Evolutionary conservation across 495 filamentous ascomycete species (phyloP).

Genomic region (Penicillium tannophilum): DNA sequence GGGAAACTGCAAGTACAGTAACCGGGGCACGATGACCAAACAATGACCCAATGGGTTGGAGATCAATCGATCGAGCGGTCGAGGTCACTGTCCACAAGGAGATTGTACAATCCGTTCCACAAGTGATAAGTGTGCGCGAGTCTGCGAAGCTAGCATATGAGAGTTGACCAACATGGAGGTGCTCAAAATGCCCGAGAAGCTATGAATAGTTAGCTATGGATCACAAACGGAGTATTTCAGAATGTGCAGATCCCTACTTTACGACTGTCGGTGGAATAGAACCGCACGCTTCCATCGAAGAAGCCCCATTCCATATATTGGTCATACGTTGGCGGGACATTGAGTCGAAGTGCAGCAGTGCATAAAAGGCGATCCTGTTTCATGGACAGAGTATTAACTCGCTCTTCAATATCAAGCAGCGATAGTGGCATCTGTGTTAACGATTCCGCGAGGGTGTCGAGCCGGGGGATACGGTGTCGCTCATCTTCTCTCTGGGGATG

Average conservation of each 20-base stretch:
- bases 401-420: constrained; percentile 76
- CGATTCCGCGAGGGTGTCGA: constrained; percentile 78
- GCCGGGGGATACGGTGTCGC: constrained; percentile 57
- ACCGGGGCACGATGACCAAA: constrained; percentile 89
- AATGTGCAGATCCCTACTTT: constrained; percentile 45
- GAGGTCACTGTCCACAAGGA: constrained; percentile 74
- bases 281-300: constrained; percentile 87
- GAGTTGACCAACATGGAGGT: constrained; percentile 86
- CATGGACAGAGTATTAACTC: constrained; percentile 78
- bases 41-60: constrained; percentile 76
- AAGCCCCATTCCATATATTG: constrained; percentile 97
- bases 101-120: constrained; percentile 87
- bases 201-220: constrained; percentile 25
- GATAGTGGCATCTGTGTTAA: constrained; percentile 81
- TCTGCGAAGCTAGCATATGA: constrained; percentile 83
- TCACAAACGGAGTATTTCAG: not conserved
- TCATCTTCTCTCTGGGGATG: constrained; percentile 74
- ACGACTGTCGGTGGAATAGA: constrained; percentile 77
- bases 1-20: constrained; percentile 76
- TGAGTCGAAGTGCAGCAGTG: constrained; percentile 77
- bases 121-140: constrained; percentile 85
- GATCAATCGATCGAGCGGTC: constrained; percentile 69
- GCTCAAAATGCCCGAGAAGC: constrained; percentile 83
- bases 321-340: constrained; percentile 84
- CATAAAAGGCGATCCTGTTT: constrained; percentile 85